Evolutionary conservation across 352 stramenopile genomes (phyloP).

Genomic region (Vaucheria bursata): DNA sequence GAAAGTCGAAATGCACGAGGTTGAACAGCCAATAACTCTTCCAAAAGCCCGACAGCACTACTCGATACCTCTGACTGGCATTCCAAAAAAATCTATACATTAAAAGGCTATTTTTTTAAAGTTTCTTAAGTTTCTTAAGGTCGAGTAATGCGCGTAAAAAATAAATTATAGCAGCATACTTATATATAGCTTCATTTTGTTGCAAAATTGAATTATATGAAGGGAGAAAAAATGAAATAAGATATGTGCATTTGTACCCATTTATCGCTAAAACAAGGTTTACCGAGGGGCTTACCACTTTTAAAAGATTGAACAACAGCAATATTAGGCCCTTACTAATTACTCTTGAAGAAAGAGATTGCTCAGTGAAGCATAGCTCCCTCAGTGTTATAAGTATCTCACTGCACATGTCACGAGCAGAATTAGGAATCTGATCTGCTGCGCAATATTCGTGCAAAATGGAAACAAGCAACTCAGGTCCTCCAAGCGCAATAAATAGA

Average conservation of each 20-base stretch:
- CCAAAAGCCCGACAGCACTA: conserved; percentile 28
- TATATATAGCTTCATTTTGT: no score
- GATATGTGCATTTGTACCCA: no score
- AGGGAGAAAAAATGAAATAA: no score
- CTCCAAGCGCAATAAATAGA: conserved; percentile 31
- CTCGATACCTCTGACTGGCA: conserved; percentile 26
- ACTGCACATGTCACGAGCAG: conserved; percentile 17
- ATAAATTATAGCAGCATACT: no score
- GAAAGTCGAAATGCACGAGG: conserved; percentile 53
- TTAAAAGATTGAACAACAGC: background rate
- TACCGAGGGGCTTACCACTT: background rate
- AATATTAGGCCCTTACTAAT: background rate
- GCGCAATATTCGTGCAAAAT: background rate
- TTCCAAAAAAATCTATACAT: no score
- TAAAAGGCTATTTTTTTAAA: no score
- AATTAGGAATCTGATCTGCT: no score
- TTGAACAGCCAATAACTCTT: conserved; percentile 40
- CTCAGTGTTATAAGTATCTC: conserved; percentile 23
- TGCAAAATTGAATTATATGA: no score
- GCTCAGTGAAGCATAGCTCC: conserved; percentile 45
- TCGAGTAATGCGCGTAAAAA: no score
- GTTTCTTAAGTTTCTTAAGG: no score
- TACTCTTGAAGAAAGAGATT: conserved; percentile 10
- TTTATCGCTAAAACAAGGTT: no score
- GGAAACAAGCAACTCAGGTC: conserved; percentile 33